Evolutionary conservation across 2,329 filamentous ascomycete genomes (phyloP).

Genomic region (Mariannaea sp.): DNA sequence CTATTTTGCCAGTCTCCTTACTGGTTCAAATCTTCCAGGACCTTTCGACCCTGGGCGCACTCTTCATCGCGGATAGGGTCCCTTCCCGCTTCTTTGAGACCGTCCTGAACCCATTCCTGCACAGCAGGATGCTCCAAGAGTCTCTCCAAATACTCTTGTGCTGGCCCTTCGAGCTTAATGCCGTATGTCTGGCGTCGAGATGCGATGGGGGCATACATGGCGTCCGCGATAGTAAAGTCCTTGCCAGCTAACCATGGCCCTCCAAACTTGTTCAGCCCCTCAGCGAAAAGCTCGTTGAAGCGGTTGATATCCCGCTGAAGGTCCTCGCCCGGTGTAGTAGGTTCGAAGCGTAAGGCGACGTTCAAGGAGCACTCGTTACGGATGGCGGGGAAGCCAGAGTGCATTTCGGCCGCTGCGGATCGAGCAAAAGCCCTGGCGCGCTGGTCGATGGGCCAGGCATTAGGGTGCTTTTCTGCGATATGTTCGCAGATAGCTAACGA

Average conservation of each 20-base stretch:
- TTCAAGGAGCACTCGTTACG: constrained; percentile 51
- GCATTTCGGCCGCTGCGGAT: constrained; percentile 53
- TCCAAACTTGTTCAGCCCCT: constrained; percentile 47
- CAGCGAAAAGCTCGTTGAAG: constrained; percentile 44
- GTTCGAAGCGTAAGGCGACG: constrained; percentile 45
- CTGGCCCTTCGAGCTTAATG: constrained; percentile 37
- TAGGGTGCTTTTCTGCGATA: constrained; percentile 49
- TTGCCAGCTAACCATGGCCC: constrained; percentile 48
- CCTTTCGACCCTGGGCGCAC: constrained; percentile 39
- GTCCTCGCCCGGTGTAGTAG: constrained; percentile 36
- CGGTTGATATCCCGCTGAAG: constrained; percentile 45
- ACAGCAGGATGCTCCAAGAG: constrained; percentile 44
- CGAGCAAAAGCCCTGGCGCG: constrained; percentile 50
- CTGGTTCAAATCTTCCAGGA: constrained; percentile 38
- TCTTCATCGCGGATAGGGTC: constrained; percentile 47
- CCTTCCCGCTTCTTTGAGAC: constrained; percentile 44
- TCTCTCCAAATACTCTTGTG: constrained; percentile 42
- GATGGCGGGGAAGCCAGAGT: constrained; percentile 48
- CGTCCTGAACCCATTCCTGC: constrained; percentile 45
- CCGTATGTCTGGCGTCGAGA: constrained; percentile 47
- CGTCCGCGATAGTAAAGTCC: constrained; percentile 47
- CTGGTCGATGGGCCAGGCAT: constrained; percentile 48
- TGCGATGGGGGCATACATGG: constrained; percentile 50
- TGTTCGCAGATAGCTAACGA: constrained; percentile 55
- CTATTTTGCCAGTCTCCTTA: neutral